phyloP scores from a whole-genome alignment of 805 yeast species.

The Ogataea allantospora region DNA sequence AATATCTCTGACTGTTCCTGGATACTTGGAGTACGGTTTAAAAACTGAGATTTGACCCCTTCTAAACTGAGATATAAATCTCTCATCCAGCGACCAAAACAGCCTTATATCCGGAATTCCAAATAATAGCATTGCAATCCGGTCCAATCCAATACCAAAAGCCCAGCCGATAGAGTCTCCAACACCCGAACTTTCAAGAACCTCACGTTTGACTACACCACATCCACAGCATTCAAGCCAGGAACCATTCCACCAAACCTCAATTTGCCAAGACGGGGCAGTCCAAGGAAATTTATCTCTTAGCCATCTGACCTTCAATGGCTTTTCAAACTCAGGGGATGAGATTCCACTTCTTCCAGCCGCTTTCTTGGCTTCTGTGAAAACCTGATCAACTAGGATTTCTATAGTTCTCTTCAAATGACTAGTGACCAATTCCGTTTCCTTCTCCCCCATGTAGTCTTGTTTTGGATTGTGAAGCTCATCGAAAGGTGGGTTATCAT shows the following conservation, averaged over 20 bases:
- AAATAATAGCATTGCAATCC: constrained; percentile 93
- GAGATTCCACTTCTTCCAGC: constrained; percentile 60
- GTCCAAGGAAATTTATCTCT: constrained; percentile 98
- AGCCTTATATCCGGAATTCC: constrained; percentile 94
- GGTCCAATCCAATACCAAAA: constrained; percentile 91
- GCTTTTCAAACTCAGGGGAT: constrained; percentile 63
- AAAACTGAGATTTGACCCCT: constrained; percentile 67
- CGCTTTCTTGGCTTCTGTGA: constrained; percentile 64
- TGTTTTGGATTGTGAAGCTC: constrained; percentile 75
- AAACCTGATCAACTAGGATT: constrained; percentile 75
- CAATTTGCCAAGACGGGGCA: constrained; percentile 96
- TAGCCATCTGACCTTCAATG: constrained; percentile 88
- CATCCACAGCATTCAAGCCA: constrained; percentile 98
- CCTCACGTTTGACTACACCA: constrained; percentile 82
- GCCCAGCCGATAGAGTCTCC: constrained; percentile 88
- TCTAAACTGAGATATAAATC: constrained; percentile 73
- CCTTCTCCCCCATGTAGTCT: constrained; percentile 63
- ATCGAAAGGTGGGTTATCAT: constrained; percentile 57
- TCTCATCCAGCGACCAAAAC: constrained; percentile 83
- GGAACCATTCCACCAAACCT: constrained; percentile 97
- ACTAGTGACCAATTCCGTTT: constrained; percentile 63
- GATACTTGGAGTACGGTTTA: constrained; percentile 87
- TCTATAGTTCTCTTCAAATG: constrained; percentile 89
- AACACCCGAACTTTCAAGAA: constrained; percentile 69
- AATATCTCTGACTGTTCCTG: constrained; percentile 81